Percentiles rank a stretch among this genome's conserved stretches.
Evolutionary conservation across 2,329 filamentous ascomycete genomes (phyloP).

Genomic region (Diaporthe aspalathi): DNA sequence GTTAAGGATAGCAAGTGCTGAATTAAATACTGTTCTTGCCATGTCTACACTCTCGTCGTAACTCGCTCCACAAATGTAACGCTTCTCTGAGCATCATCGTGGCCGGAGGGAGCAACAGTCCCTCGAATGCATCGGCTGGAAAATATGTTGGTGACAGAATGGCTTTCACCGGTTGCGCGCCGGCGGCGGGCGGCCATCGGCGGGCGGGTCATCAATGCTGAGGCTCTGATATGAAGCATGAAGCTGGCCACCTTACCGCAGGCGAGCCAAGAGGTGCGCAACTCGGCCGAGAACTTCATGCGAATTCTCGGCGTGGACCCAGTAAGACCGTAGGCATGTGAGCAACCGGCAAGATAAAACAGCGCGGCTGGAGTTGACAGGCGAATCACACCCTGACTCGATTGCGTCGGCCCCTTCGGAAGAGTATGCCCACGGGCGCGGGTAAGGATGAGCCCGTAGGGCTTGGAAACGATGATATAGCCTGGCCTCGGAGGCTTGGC

Average conservation of each 20-base stretch:
- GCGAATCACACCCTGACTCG: background rate
- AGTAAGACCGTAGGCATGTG: background rate
- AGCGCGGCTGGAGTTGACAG: slow-evolving; percentile 1
- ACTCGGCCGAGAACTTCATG: slow-evolving; percentile 26
- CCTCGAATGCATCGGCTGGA: background rate
- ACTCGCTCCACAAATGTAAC: background rate
- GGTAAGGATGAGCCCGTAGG: background rate
- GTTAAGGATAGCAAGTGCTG: background rate
- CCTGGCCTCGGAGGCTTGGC: background rate
- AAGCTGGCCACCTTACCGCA: slow-evolving; percentile 18
- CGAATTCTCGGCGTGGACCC: background rate
- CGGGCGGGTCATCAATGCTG: slow-evolving; percentile 3
- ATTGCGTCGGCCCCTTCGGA: background rate
- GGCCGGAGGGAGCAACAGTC: background rate
- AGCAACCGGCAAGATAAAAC: background rate
- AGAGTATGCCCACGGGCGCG: background rate
- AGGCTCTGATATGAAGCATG: slow-evolving; percentile 8
- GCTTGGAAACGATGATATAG: slow-evolving; percentile 6
- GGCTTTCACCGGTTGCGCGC: background rate
- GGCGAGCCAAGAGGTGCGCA: slow-evolving; percentile 2
- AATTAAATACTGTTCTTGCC: slow-evolving; percentile 1
- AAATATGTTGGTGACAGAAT: background rate
- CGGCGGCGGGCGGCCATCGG: slow-evolving; percentile 23
- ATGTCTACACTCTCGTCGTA: background rate
- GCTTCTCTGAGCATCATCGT: background rate